phyloP scores from a whole-genome alignment of 768 basidiomycete genomes.

The Agrocybe pediades region DNA sequence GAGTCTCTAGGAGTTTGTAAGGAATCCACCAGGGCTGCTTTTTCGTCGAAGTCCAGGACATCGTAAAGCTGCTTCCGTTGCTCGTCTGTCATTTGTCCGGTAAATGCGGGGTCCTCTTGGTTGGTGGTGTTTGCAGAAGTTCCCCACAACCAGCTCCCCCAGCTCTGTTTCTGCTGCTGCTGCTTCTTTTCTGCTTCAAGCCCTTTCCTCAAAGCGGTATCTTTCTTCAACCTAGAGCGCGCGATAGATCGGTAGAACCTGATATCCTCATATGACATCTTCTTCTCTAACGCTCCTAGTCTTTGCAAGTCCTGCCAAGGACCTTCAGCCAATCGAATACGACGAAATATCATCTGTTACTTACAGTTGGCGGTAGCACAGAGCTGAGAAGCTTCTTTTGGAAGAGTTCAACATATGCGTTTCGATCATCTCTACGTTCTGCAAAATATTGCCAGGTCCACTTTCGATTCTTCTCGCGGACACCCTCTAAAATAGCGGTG shows the following conservation, averaged over 20 bases:
- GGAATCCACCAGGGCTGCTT: conserved; percentile 66
- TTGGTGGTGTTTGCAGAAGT: conserved; percentile 38
- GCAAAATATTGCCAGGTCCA: conserved; percentile 95
- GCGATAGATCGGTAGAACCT: conserved; percentile 97
- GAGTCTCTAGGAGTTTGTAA: conserved; percentile 79
- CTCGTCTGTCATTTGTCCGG: conserved; percentile 80
- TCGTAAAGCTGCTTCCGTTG: conserved; percentile 90
- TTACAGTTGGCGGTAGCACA: conserved; percentile 54
- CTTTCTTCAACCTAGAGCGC: conserved; percentile 84
- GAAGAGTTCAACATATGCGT: conserved; percentile 81
- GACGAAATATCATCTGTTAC: conserved; percentile 17
- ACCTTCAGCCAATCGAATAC: background rate
- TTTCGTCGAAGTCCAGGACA: conserved; percentile 91
- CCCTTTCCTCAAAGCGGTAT: conserved; percentile 67
- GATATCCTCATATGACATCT: conserved; percentile 91
- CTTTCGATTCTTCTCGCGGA: conserved; percentile 78
- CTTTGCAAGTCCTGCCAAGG: conserved; percentile 47
- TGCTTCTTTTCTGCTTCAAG: conserved; percentile 69
- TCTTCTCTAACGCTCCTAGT: conserved; percentile 72
- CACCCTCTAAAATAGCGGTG: conserved; percentile 76
- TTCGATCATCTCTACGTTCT: conserved; percentile 85
- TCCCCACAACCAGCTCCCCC: conserved; percentile 86
- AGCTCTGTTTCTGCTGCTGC: conserved; percentile 54
- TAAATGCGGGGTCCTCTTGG: conserved; percentile 57
- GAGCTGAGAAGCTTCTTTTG: conserved; percentile 65